phyloP scores from a whole-genome alignment of 352 stramenopile genomes.

The Peronospora belbahrii region DNA sequence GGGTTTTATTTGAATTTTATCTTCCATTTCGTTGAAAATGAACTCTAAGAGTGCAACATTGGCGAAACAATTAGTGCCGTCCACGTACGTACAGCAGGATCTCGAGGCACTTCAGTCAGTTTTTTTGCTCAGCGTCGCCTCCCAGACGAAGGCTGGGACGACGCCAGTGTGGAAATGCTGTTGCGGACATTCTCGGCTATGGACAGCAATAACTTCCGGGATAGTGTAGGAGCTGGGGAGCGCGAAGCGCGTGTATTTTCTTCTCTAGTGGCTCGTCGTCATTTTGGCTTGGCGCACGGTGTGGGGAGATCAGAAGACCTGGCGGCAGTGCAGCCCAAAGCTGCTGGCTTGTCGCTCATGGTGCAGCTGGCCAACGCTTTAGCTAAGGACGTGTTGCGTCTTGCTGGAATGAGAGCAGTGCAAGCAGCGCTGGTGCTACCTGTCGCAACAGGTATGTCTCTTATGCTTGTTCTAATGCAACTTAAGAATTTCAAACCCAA shows the following conservation, averaged over 20 bases:
- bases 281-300: constrained; percentile 93
- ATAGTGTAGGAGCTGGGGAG: constrained; percentile 92
- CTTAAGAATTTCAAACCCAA: constrained; percentile 51
- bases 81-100: constrained; percentile 75
- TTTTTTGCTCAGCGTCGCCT: constrained; percentile 82
- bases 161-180: constrained; percentile 79
- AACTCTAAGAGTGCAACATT: constrained; percentile 42
- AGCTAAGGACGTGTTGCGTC: constrained; percentile 83
- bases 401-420: constrained; percentile 69
- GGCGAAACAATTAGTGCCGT: constrained; percentile 46
- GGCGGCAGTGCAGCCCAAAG: constrained; percentile 97
- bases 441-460: constrained; percentile 95
- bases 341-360: constrained; percentile 93
- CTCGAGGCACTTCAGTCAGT: constrained; percentile 46
- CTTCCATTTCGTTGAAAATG: too few species aligned
- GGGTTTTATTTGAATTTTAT: too few species aligned
- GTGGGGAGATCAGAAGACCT: constrained; percentile 97
- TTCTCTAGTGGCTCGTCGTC: constrained; percentile 65
- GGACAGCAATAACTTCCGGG: constrained; percentile 93
- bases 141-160: constrained; percentile 86
- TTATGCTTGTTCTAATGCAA: constrained; percentile 87
- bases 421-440: constrained; percentile 89
- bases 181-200: constrained; percentile 85
- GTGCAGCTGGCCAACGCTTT: constrained; percentile 91
- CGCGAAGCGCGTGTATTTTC: constrained; percentile 92